These are phyloP conservation scores for Vicia faba DNA, from an alignment of 306 rosid species.

Conservation along the genomic window DNA sequence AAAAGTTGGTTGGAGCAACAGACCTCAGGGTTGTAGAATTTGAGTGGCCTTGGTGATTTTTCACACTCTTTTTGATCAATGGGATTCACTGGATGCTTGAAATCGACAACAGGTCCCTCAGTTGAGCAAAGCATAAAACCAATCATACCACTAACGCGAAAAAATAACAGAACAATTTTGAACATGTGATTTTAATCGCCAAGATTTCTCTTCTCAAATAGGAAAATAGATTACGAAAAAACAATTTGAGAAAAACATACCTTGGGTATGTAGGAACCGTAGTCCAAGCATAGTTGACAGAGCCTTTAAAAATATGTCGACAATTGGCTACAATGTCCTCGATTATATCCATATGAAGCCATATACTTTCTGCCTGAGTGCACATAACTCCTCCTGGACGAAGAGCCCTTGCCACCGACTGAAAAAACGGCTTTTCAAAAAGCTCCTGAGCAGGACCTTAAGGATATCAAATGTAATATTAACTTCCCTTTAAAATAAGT, in stretches of 20 bases:
- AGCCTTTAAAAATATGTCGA: constrained; percentile 83
- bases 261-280: constrained; percentile 99
- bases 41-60: constrained; percentile 58
- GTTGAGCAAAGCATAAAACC: constrained; percentile 99
- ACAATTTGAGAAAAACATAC: constrained; percentile 34
- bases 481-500: constrained; percentile 11
- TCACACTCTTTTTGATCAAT: constrained; percentile 52
- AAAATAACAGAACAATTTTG: constrained; percentile 2
- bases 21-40: constrained; percentile 94
- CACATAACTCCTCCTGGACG: constrained; percentile 96
- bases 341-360: constrained; percentile 99
- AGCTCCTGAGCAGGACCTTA: constrained; percentile 99
- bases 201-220: background rate
- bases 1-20: constrained; percentile 17
- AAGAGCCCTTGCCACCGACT: constrained; percentile 80
- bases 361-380: constrained; percentile 98
- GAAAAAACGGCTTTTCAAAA: constrained; percentile 91
- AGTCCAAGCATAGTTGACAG: constrained; percentile 99
- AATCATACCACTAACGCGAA: constrained; percentile 87
- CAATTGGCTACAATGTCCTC: constrained; percentile 84
- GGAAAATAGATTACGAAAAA: background rate
- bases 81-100: constrained; percentile 90
- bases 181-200: background rate
- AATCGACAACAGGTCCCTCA: constrained; percentile 87
- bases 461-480: constrained; percentile 34